Evolutionary conservation across 257 asterid species (phyloP).

Genomic region (Haberlea rhodopensis): DNA sequence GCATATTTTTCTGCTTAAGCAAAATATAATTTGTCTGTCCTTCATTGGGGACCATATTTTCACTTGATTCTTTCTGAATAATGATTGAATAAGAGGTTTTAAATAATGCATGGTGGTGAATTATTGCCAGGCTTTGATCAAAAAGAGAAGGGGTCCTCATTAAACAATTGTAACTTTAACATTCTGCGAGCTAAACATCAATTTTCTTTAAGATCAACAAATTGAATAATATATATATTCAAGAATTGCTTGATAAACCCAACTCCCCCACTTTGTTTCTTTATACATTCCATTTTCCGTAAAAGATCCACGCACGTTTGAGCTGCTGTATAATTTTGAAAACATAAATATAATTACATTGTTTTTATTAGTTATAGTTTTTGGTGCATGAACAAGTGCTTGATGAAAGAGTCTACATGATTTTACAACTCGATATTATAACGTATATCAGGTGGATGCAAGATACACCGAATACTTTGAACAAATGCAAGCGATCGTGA

Average conservation of each 20-base stretch:
- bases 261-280: slow-evolving; percentile 34
- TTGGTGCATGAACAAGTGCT: not conserved
- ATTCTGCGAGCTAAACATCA: no score
- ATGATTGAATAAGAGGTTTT: not conserved
- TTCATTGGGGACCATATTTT: slow-evolving; percentile 3
- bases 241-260: slow-evolving; percentile 31
- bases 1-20: not conserved
- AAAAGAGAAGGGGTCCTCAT: slow-evolving; percentile 24
- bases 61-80: not conserved
- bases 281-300: slow-evolving; percentile 49
- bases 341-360: no score
- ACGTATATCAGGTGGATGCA: slow-evolving; percentile 51
- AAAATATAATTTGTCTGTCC: slow-evolving; percentile 1
- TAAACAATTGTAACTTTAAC: slow-evolving; percentile 7
- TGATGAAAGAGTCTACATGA: not conserved
- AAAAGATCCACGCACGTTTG: slow-evolving; percentile 34
- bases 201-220: not conserved
- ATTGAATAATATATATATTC: slow-evolving; percentile 19
- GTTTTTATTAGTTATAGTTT: not conserved
- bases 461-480: slow-evolving; percentile 64
- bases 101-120: not conserved
- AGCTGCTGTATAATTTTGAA: not conserved
- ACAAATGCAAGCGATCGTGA: slow-evolving; percentile 70
- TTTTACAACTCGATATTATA: not conserved
- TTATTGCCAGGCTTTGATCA: slow-evolving; percentile 16